These are phyloP conservation scores for Detonula confervacea DNA, from an alignment of 352 stramenopile genomes.

Conservation along the genomic window DNA sequence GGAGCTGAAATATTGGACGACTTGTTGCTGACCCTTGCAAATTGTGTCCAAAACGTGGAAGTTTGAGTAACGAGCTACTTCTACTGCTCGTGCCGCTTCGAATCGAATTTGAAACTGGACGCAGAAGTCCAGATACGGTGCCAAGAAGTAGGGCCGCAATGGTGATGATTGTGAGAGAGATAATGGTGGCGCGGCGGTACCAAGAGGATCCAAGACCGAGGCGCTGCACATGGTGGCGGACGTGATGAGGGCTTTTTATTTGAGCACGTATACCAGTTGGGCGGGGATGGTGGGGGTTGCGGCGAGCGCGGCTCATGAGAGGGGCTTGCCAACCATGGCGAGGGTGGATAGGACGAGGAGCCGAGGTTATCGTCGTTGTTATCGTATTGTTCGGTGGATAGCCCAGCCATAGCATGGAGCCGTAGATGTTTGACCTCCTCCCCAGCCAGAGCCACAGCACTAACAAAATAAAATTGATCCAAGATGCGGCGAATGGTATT, in stretches of 20 bases:
- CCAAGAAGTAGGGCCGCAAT: conserved; percentile 7
- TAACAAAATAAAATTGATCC: too few species aligned
- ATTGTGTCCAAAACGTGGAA: not conserved
- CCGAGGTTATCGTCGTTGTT: too few species aligned
- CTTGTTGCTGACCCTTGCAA: not conserved
- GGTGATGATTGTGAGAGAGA: conserved; percentile 1
- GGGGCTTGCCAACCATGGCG: too few species aligned
- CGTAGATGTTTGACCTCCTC: too few species aligned
- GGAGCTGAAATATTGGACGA: not conserved
- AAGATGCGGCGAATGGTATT: too few species aligned
- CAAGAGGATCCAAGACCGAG: too few species aligned
- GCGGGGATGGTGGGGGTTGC: conserved; percentile 45
- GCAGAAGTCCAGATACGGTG: not conserved
- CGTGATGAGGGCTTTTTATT: conserved; percentile 43
- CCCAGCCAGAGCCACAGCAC: too few species aligned
- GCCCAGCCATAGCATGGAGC: too few species aligned
- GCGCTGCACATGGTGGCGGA: conserved; percentile 40
- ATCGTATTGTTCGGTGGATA: too few species aligned
- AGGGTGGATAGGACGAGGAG: too few species aligned
- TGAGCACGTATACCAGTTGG: conserved; percentile 47
- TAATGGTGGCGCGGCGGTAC: not conserved
- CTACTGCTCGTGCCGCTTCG: not conserved
- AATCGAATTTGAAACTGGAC: not conserved
- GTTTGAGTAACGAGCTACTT: not conserved
- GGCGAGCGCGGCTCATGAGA: conserved; percentile 29